Conservation (phyloP, 2,329 filamentous ascomycete species). For the Fusarium vanettenii region DNA sequence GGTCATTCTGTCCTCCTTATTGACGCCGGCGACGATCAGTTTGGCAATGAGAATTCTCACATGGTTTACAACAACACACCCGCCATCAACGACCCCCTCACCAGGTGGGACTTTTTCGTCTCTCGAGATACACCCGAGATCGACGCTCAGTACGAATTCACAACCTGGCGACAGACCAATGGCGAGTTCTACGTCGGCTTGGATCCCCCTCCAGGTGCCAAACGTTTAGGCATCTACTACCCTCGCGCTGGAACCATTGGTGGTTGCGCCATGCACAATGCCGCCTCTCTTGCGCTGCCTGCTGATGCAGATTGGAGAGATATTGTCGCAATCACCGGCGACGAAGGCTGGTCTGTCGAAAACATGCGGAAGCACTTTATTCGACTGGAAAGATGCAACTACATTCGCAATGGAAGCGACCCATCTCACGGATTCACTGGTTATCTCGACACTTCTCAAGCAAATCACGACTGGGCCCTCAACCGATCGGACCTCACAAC, state of each 20-base stretch:
- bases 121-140: not conserved
- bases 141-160: not conserved
- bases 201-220: not conserved
- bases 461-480: not conserved
- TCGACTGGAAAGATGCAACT: not conserved
- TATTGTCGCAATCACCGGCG: not conserved
- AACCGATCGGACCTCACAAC: not conserved
- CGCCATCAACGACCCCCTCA: not conserved
- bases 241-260: not conserved
- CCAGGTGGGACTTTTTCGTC: not conserved
- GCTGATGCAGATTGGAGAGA: not conserved
- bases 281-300: not conserved
- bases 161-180: not conserved
- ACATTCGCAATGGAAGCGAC: not conserved
- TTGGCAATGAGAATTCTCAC: not conserved
- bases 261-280: not conserved
- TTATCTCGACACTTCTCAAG: not conserved
- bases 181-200: not conserved
- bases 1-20: not conserved
- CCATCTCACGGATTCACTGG: not conserved
- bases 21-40: not conserved
- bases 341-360: not conserved
- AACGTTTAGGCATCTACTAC: not conserved
- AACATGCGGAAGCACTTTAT: conserved; percentile 63
- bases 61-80: not conserved